Base-by-base conservation (phyloP, 2,329 filamentous ascomycete species). In the Cyphellophora europaea region DNA sequence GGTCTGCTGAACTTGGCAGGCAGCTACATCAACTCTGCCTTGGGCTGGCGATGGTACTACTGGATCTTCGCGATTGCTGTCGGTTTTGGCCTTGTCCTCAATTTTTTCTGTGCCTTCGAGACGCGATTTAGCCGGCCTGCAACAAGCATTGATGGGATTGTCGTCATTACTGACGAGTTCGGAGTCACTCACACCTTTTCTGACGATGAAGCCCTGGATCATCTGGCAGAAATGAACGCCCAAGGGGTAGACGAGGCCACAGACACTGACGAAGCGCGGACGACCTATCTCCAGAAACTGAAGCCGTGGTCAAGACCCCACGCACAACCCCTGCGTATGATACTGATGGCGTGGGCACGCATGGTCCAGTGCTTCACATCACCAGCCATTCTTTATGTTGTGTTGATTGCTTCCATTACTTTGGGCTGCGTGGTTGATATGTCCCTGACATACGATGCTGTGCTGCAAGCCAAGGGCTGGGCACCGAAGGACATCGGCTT, bases 41-140 rank as follows among this genome's bases (percentile, higher is more conserved):
- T 44, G 18, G 57, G 57, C n/a, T 59, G 57, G 57, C 44, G 57
- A 10, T 61, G 55, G 55, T 57, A 55, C 35, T 59, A 58, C 39
- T 56, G 54, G 18, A 46, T 59, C 12, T 53, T 49, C 29, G 39
- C 49, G 3, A 59, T 59, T 27, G 36, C 59, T 11, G 50, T 42
- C 5, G 53, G 44, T 1, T 41, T 47, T 13, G 57, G 59, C 36
- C 34, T 58, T 3, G 35, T 53, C 11, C 42, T 47, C 5, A 50
- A 49, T 5, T 46, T 59, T n/a, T 49, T 58, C 38, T 40, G 58
- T n/a, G 43, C 57, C 5, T 57, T 55, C 2, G 57, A 60, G 34
- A 60, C 56, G 3, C 48, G 47, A 15, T 59, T 53, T 23, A 43
- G 52, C 16, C 40, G 41, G 10, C 23, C 18, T 39, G 4, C 32